Percentiles rank a stretch among this genome's conserved stretches.
phyloP scores from a whole-genome alignment of 2,329 filamentous ascomycete genomes.

The Sclerotinia minor region DNA sequence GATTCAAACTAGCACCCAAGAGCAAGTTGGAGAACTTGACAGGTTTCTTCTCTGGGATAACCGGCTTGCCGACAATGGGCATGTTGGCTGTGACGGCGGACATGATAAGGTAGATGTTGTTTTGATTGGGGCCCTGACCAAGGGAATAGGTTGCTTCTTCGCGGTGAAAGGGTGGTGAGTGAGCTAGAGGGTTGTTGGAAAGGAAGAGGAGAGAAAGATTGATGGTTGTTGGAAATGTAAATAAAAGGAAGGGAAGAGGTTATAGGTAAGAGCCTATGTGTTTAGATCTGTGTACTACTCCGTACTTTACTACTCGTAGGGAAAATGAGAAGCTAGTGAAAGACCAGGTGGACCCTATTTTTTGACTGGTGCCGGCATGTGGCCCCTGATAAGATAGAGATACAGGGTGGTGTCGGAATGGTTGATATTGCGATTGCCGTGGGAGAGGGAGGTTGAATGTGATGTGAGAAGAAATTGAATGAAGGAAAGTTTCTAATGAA shows the following conservation, averaged over 20 bases:
- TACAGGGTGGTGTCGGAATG: neutral
- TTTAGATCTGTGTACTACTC: slow-evolving; percentile 1
- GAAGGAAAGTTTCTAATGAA: neutral
- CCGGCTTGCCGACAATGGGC: slow-evolving; percentile 46
- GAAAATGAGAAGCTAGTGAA: slow-evolving; percentile 14
- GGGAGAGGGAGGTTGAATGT: neutral
- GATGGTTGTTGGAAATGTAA: neutral
- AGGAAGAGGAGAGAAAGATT: neutral
- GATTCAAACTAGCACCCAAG: slow-evolving; percentile 45
- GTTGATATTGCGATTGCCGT: neutral
- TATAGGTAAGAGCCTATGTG: slow-evolving; percentile 12
- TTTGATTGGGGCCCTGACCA: slow-evolving; percentile 85
- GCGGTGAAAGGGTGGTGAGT: slow-evolving; percentile 46
- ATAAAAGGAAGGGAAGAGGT: no score
- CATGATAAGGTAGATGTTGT: slow-evolving; percentile 56
- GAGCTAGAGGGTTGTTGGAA: neutral
- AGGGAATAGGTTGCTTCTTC: slow-evolving; percentile 90
- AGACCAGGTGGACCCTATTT: slow-evolving; percentile 15
- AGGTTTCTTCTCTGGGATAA: slow-evolving; percentile 88
- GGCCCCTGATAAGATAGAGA: slow-evolving; percentile 2
- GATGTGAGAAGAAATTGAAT: neutral
- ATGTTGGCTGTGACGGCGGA: slow-evolving; percentile 53
- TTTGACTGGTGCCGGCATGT: neutral
- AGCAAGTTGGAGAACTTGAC: slow-evolving; percentile 99
- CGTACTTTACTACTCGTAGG: neutral